A percentile compares a stretch with the other conserved stretches of the same genome.
These are phyloP conservation scores for Mallotus repandus DNA, from an alignment of 441 rosid species.

Conservation along the genomic window DNA sequence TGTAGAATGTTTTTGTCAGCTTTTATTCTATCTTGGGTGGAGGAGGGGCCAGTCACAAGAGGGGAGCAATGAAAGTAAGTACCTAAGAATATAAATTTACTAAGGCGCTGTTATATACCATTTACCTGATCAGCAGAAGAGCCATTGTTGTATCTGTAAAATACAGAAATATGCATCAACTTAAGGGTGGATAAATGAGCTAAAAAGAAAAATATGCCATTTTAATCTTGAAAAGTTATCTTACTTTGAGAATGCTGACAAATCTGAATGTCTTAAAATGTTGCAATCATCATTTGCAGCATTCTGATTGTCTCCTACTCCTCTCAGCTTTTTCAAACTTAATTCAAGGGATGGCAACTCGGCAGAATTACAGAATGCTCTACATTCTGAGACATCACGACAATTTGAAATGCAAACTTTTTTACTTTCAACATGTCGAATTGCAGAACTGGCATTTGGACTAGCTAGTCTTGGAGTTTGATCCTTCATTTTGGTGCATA, in stretches of 20 bases:
- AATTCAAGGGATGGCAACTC: slow-evolving; percentile 45
- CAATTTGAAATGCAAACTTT: slow-evolving; percentile 27
- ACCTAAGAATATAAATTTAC: background rate
- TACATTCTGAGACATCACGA: slow-evolving; percentile 33
- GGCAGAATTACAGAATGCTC: slow-evolving; percentile 31
- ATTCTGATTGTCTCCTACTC: slow-evolving; percentile 33
- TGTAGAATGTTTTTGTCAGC: too few species aligned
- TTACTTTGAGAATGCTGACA: slow-evolving; percentile 79
- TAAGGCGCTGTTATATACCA: background rate
- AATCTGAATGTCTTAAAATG: slow-evolving; percentile 59
- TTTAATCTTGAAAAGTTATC: slow-evolving; percentile 15
- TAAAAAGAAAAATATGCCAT: slow-evolving; percentile 11
- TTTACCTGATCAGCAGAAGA: slow-evolving; percentile 62
- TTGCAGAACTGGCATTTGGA: slow-evolving; percentile 25
- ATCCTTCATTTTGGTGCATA: slow-evolving; percentile 18
- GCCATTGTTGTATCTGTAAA: slow-evolving; percentile 55
- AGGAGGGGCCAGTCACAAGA: background rate
- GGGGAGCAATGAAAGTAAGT: too few species aligned
- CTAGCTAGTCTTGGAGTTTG: slow-evolving; percentile 13
- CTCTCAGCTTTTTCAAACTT: slow-evolving; percentile 44
- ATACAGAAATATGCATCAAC: slow-evolving; percentile 11
- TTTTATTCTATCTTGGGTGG: background rate
- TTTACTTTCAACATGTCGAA: slow-evolving; percentile 35
- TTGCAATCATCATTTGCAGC: slow-evolving; percentile 43
- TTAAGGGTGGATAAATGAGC: slow-evolving; percentile 13